Evolutionary conservation across 495 filamentous ascomycete genomes (phyloP), one percentile per base, ranked within the genome.

Genomic region (Cercophora samala): DNA sequence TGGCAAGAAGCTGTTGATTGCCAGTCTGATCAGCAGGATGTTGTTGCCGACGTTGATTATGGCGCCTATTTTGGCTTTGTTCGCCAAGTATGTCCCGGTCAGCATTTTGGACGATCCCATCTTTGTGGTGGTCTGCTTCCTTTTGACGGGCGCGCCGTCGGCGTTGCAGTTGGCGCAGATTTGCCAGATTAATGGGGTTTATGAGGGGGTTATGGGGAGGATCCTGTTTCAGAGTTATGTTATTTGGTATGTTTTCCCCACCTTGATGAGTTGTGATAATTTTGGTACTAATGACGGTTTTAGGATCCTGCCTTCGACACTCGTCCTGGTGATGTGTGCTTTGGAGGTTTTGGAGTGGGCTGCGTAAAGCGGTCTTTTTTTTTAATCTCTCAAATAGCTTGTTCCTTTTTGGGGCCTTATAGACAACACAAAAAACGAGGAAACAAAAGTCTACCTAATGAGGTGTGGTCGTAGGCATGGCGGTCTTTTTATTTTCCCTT

Each of bases 181-280:
- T 66, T 99, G 95, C 80, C 96, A 98, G 82, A 92, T 98, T 78
- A 99, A 99, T 76, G 90, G 89, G 65, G 96, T 98, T 15, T 99
- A 91, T 76, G 92, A 97, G 79, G 86, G 88, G 25, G 91, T 93
- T 42, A 98, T 99, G 93, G 90, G 91, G 25, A 93, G 88, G 74
- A 82, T 99, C 58, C 79, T 98, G 21, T 96, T 98, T 84, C 93
- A 97, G 83, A 97, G 94, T 80, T 99, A 99, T 72, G 95, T 99
- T 62, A 88, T 96, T 67, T 97, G 92, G 91, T 93, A 84, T 79
- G 88, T 83, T 52, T 59, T 13, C 53, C 53, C 53, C 15, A 24
- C 32, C 46, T n/a, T n/a, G n/a, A n/a, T n/a, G n/a, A 22, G 29
- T 22, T 53, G n/a, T 46, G 13, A 22, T 32, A 17, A 13, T 3